Conservation (phyloP, 1,284 basidiomycete species). For the Ceratobasidium theobromae region DNA sequence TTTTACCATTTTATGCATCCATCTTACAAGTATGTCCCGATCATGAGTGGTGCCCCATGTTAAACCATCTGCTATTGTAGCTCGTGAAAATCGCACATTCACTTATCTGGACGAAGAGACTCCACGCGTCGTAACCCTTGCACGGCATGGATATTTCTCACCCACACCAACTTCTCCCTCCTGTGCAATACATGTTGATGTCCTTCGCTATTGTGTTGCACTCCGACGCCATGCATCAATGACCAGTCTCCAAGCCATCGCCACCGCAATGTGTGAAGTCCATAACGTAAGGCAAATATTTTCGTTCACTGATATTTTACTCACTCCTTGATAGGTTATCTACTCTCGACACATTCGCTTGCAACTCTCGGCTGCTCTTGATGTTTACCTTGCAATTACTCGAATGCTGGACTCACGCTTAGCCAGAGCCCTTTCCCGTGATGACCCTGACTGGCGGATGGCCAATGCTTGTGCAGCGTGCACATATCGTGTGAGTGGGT, state of each 20-base stretch:
- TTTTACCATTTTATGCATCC: slow-evolving; percentile 6
- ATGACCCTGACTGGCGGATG: slow-evolving; percentile 34
- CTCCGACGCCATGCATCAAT: background rate
- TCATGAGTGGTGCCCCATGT: background rate
- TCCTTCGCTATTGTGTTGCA: background rate
- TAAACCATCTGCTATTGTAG: background rate
- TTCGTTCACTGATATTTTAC: background rate
- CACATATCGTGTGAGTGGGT: slow-evolving; percentile 32
- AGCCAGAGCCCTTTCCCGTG: slow-evolving; percentile 3
- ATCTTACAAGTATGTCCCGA: background rate
- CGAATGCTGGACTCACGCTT: slow-evolving; percentile 5
- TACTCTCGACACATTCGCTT: background rate
- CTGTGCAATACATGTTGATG: background rate
- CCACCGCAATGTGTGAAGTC: background rate
- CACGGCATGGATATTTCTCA: background rate
- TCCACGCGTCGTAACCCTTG: background rate
- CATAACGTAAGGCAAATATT: background rate
- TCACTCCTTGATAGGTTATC: background rate
- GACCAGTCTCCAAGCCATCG: background rate
- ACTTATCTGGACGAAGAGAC: background rate
- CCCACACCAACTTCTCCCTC: background rate
- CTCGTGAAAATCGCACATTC: background rate
- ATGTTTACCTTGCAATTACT: slow-evolving; percentile 32
- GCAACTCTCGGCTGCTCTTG: slow-evolving; percentile 35
- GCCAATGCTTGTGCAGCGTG: slow-evolving; percentile 36